These are phyloP conservation scores for Globisporangium megalacanthum DNA, from an alignment of 352 stramenopile species.

Conservation along the genomic window DNA sequence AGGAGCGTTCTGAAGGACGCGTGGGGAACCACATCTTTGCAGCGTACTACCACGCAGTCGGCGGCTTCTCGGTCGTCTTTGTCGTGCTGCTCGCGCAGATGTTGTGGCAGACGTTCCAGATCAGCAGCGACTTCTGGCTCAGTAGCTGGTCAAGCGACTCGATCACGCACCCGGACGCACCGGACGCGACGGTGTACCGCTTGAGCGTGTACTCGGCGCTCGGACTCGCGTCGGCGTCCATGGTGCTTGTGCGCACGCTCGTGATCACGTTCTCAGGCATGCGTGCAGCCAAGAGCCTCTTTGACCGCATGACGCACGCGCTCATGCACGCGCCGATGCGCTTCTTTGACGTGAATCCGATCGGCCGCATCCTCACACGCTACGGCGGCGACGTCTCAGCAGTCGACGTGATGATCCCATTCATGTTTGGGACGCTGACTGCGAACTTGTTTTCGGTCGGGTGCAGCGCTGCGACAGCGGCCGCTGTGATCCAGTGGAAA, in stretches of 20 bases:
- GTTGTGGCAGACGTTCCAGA: slow-evolving; percentile 65
- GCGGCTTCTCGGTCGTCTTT: slow-evolving; percentile 26
- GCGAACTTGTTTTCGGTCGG: slow-evolving; percentile 69
- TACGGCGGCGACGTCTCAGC: slow-evolving; percentile 90
- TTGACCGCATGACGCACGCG: slow-evolving; percentile 83
- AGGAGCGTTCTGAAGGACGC: slow-evolving; percentile 22
- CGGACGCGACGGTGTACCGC: slow-evolving; percentile 33
- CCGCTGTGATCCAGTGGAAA: slow-evolving; percentile 79
- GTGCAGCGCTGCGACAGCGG: slow-evolving; percentile 73
- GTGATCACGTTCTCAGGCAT: slow-evolving; percentile 39
- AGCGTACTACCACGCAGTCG: slow-evolving; percentile 34
- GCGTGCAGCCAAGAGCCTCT: slow-evolving; percentile 50
- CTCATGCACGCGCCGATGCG: slow-evolving; percentile 84
- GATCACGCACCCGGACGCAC: background rate
- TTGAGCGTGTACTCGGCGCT: slow-evolving; percentile 37
- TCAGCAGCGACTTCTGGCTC: slow-evolving; percentile 90
- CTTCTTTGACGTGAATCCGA: slow-evolving; percentile 92
- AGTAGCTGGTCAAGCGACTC: slow-evolving; percentile 73
- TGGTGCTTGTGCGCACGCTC: slow-evolving; percentile 40
- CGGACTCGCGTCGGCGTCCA: slow-evolving; percentile 27
- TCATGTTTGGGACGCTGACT: slow-evolving; percentile 39
- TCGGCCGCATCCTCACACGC: slow-evolving; percentile 87
- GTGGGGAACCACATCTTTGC: slow-evolving; percentile 25
- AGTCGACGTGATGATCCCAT: slow-evolving; percentile 78
- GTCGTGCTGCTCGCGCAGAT: slow-evolving; percentile 50